Evolutionary conservation across 176 grass and related monocot genomes (phyloP).

Genomic region (Panicum miliaceum): DNA sequence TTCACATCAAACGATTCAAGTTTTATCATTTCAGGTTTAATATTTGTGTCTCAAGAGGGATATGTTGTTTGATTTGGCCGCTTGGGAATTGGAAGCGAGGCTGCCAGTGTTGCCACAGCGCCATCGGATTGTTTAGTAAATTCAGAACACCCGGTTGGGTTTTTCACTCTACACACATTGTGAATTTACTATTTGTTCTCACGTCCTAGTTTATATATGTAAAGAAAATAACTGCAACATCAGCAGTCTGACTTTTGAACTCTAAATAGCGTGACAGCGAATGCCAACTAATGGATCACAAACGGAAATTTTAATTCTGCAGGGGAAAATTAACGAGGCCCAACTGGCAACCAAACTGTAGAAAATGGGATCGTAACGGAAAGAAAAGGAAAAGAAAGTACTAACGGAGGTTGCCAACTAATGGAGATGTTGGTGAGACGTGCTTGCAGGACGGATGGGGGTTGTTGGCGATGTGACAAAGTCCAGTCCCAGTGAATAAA

Average conservation of each 20-base stretch:
- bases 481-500: neutral
- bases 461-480: constrained; percentile 24
- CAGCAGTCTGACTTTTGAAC: neutral
- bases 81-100: neutral
- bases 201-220: neutral
- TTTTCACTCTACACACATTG: too few species aligned
- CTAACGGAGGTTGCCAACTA: neutral
- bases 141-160: neutral
- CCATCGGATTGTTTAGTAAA: neutral
- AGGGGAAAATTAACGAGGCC: too few species aligned
- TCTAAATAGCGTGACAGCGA: neutral
- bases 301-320: too few species aligned
- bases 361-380: neutral
- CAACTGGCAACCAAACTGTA: neutral
- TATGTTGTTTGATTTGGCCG: neutral
- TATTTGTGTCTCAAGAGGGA: neutral
- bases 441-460: neutral
- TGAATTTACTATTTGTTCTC: neutral
- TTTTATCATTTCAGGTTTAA: neutral
- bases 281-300: neutral
- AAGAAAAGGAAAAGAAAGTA: neutral
- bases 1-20: neutral
- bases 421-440: neutral
- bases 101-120: neutral
- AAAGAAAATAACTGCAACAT: neutral